A percentile compares a stretch with the other conserved stretches of the same genome.
These are phyloP conservation scores for Pulicaria dysenterica DNA, from an alignment of 129 eudicot species.

Conservation along the genomic window DNA sequence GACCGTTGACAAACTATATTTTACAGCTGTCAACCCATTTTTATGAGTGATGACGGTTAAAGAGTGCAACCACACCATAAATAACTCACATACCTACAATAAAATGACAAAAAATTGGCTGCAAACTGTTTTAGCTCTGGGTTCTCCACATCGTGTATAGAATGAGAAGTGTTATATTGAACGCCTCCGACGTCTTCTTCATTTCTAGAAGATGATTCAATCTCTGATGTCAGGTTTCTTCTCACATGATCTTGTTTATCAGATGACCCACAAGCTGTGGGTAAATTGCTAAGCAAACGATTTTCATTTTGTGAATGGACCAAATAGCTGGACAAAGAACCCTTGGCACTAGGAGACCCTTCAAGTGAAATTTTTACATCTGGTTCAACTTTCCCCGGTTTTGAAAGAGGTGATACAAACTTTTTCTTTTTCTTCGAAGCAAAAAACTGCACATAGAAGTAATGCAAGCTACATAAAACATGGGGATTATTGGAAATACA, in stretches of 20 bases:
- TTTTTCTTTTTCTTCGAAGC: constrained; percentile 77
- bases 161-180: not conserved
- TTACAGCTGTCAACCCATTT: not conserved
- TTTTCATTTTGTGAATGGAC: constrained; percentile 57
- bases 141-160: constrained; percentile 34
- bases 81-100: constrained; percentile 64
- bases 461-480: constrained; percentile 18
- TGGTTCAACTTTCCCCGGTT: constrained; percentile 49
- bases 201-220: constrained; percentile 38
- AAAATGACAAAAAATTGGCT: constrained; percentile 67
- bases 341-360: constrained; percentile 80
- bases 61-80: constrained; percentile 5
- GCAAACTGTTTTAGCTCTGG: constrained; percentile 73
- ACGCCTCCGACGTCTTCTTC: constrained; percentile 11
- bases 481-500: not conserved
- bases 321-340: constrained; percentile 66
- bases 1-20: constrained; percentile 13
- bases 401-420: constrained; percentile 49
- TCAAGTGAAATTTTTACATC: constrained; percentile 50
- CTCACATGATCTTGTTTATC: constrained; percentile 50
- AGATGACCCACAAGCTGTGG: constrained; percentile 38
- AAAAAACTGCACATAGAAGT: constrained; percentile 62
- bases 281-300: constrained; percentile 32
- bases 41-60: not conserved
- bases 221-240: constrained; percentile 67